Percentiles rank a stretch among this genome's conserved stretches.
These are phyloP conservation scores for Plantago major DNA, from an alignment of 257 asterid species.

Conservation along the genomic window DNA sequence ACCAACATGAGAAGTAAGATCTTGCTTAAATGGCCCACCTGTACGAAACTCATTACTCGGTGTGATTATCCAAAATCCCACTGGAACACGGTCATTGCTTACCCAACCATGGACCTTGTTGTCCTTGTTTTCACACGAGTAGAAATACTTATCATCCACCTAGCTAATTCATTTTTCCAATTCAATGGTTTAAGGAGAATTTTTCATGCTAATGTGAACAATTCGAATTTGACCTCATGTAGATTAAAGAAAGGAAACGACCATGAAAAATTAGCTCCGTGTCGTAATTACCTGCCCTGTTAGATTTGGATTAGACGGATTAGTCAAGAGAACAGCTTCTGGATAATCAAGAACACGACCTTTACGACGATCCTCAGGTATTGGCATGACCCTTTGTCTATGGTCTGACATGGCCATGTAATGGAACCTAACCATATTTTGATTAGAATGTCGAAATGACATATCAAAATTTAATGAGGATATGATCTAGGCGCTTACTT, in stretches of 20 bases:
- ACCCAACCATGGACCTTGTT: constrained; percentile 46
- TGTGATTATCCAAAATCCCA: constrained; percentile 63
- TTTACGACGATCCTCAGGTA: constrained; percentile 22
- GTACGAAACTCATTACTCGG: constrained; percentile 53
- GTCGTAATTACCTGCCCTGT: constrained; percentile 46
- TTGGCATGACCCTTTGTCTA: constrained; percentile 60
- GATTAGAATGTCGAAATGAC: neutral
- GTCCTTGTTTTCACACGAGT: constrained; percentile 47
- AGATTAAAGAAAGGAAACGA: no score
- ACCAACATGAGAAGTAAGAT: constrained; percentile 64
- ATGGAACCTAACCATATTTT: constrained; percentile 34
- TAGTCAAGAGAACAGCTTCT: constrained; percentile 52
- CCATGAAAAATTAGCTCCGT: no score
- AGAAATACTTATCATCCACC: constrained; percentile 71
- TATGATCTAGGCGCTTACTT: constrained; percentile 13
- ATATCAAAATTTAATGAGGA: neutral
- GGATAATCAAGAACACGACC: constrained; percentile 40
- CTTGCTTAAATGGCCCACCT: constrained; percentile 59
- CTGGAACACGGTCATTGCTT: no score
- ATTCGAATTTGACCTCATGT: no score
- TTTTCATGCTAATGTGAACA: no score
- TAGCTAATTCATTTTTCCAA: no score
- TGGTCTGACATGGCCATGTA: constrained; percentile 60
- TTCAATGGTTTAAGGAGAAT: no score
- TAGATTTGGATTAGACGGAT: constrained; percentile 32